Conservation (phyloP, 768 basidiomycete genomes). For the Gelatoporia subvermispora region DNA sequence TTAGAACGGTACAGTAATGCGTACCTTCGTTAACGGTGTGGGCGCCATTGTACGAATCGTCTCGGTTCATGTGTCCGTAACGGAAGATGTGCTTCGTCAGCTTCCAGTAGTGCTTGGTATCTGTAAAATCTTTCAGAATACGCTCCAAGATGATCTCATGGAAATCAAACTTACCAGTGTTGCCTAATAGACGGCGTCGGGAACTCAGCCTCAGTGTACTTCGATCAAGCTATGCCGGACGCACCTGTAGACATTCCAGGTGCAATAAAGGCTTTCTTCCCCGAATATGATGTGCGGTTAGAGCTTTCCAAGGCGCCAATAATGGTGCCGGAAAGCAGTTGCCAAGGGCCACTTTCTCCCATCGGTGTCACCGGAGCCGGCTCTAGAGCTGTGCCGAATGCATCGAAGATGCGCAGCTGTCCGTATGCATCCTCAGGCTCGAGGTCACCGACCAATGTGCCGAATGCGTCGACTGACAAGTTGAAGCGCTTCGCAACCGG, state of each 20-base stretch:
- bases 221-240: neutral
- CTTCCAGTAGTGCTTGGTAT: conserved; percentile 43
- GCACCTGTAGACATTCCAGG: conserved; percentile 22
- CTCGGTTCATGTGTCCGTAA: conserved; percentile 34
- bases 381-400: conserved; percentile 47
- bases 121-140: conserved; percentile 17
- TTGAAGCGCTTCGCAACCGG: conserved; percentile 59
- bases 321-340: conserved; percentile 32
- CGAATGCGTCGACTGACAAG: conserved; percentile 58
- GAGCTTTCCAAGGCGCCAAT: conserved; percentile 17
- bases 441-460: conserved; percentile 34
- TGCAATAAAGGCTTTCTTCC: conserved; percentile 17
- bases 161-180: conserved; percentile 18
- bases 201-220: neutral
- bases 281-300: conserved; percentile 9
- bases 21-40: conserved; percentile 74
- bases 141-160: neutral
- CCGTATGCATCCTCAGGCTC: conserved; percentile 33
- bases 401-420: conserved; percentile 44
- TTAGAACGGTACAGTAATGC: conserved; percentile 11
- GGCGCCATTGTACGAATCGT: conserved; percentile 25
- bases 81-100: conserved; percentile 60
- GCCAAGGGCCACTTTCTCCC: conserved; percentile 21
- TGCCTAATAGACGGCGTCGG: conserved; percentile 8
- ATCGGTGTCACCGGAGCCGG: conserved; percentile 61